phyloP scores from a whole-genome alignment of 2,329 filamentous ascomycete genomes.

The Pseudogymnoascus sp. region DNA sequence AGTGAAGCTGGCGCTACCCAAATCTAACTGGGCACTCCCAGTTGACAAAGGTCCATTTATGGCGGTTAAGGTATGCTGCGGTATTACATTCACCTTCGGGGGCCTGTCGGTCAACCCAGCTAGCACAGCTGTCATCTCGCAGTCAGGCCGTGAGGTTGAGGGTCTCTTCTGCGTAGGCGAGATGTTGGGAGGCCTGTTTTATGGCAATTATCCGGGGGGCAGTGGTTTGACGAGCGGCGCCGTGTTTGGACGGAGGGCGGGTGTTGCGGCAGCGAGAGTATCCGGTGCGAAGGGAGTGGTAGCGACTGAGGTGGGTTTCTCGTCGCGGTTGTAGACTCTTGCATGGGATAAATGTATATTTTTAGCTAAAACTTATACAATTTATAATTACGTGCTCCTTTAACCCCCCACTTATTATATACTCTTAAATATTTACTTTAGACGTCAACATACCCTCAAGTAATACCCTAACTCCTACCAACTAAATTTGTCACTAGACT shows the following conservation, averaged over 20 bases:
- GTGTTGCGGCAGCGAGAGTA: constrained; percentile 15
- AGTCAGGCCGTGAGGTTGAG: constrained; percentile 39
- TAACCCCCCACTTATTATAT: background rate
- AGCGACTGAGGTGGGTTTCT: background rate
- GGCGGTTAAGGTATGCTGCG: constrained; percentile 56
- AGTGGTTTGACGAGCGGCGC: constrained; percentile 53
- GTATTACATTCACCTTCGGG: constrained; percentile 65
- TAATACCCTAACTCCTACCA: background rate
- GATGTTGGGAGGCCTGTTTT: constrained; percentile 59
- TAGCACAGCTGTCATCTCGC: constrained; percentile 37
- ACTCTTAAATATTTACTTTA: background rate
- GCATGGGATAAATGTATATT: background rate
- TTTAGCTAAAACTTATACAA: background rate
- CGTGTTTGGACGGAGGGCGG: constrained; percentile 41
- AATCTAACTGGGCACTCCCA: constrained; percentile 59
- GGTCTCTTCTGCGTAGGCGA: constrained; percentile 56
- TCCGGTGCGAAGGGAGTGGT: background rate
- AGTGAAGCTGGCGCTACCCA: constrained; percentile 39
- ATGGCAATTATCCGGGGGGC: constrained; percentile 55
- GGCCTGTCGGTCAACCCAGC: constrained; percentile 32
- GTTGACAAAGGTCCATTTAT: constrained; percentile 50
- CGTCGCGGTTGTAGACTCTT: background rate
- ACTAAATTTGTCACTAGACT: background rate
- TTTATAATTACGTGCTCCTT: background rate
- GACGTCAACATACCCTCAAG: background rate